Conservation (phyloP, 768 basidiomycete genomes). For the Hemileccinum impolitum region DNA sequence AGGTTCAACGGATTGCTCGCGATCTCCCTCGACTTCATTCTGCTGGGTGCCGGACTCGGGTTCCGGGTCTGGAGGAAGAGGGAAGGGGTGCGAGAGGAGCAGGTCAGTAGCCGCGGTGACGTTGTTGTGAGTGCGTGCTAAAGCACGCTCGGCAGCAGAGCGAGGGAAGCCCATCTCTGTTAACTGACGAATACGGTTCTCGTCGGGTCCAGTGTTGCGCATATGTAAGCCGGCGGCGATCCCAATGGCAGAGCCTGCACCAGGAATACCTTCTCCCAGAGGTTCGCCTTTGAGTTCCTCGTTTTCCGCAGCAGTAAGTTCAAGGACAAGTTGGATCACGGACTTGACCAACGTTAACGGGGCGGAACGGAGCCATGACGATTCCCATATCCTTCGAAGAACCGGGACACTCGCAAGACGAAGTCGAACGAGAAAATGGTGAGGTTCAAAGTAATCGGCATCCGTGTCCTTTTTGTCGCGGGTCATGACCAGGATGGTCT, state of each 20-base stretch:
- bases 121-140: constrained; percentile 84
- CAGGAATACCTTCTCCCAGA: constrained; percentile 33
- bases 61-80: constrained; percentile 65
- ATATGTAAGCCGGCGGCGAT: constrained; percentile 33
- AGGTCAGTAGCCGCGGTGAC: constrained; percentile 85
- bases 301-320: constrained; percentile 77
- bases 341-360: constrained; percentile 73
- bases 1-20: constrained; percentile 29
- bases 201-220: constrained; percentile 56
- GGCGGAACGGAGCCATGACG: constrained; percentile 74
- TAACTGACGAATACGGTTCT: constrained; percentile 74
- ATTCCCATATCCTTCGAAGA: constrained; percentile 71
- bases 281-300: constrained; percentile 61
- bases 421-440: constrained; percentile 82
- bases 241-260: constrained; percentile 30
- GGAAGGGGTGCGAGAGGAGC: constrained; percentile 78
- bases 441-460: constrained; percentile 76
- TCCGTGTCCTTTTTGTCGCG: constrained; percentile 80
- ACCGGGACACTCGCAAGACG: constrained; percentile 69
- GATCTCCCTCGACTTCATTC: constrained; percentile 9
- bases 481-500: constrained; percentile 68
- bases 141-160: constrained; percentile 79
- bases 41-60: constrained; percentile 23
- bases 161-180: constrained; percentile 97
- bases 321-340: constrained; percentile 73